Evolutionary conservation across 2,329 filamentous ascomycete genomes (phyloP).

Genomic region (Catunica adiposa): DNA sequence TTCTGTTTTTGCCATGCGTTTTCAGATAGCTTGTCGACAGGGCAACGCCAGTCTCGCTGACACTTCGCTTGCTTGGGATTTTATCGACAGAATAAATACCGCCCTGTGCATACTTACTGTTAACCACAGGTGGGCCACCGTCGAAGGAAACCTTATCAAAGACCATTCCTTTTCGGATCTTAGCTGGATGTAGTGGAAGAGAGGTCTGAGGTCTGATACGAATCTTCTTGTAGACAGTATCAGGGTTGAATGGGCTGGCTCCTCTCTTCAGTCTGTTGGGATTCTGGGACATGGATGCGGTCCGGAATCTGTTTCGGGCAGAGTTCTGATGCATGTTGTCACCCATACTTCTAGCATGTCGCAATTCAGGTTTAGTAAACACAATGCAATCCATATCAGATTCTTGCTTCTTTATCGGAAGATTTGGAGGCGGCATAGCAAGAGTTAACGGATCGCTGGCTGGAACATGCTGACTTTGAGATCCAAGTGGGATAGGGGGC

Average conservation of each 20-base stretch:
- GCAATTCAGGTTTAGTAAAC: conserved; percentile 44
- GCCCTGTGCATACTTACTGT: conserved; percentile 41
- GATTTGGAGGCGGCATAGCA: conserved; percentile 9
- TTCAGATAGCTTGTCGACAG: conserved; percentile 33
- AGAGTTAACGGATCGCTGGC: conserved; percentile 2
- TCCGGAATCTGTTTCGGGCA: conserved; percentile 6
- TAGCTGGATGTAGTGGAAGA: conserved; percentile 14
- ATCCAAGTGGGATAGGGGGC: conserved; percentile 13
- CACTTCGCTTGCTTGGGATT: conserved; percentile 20
- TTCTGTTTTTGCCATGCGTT: conserved; percentile 28
- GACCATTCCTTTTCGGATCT: conserved; percentile 26
- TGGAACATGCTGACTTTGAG: not conserved
- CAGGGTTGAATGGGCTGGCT: conserved; percentile 39
- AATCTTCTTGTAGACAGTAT: conserved; percentile 42
- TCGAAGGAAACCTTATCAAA: conserved; percentile 41
- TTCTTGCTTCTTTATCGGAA: conserved; percentile 11
- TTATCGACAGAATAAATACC: conserved; percentile 35
- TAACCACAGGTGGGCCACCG: conserved; percentile 34
- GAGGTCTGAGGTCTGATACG: conserved; percentile 24
- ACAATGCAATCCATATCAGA: conserved; percentile 17
- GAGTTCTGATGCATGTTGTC: conserved; percentile 20
- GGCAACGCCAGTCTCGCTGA: conserved; percentile 22
- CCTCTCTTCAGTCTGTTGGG: conserved; percentile 27
- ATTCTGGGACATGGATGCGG: conserved; percentile 17
- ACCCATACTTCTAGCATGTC: conserved; percentile 40